phyloP scores from a whole-genome alignment of 306 rosid species.

The Styphnolobium japonicum region DNA sequence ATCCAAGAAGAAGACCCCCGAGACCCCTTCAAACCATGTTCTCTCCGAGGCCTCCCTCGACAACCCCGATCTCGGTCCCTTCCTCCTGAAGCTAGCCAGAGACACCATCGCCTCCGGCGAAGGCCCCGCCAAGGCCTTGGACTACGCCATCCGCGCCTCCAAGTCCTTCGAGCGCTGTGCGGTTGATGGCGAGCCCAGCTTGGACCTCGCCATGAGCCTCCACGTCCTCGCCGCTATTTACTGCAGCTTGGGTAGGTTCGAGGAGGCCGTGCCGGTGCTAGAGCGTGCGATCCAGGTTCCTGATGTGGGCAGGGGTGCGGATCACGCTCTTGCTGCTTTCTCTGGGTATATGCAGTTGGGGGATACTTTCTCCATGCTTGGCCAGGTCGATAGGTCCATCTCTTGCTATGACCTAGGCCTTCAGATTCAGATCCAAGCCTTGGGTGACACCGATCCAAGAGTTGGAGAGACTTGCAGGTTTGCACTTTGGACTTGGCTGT shows the following conservation, averaged over 20 bases:
- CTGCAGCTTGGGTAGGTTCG: slow-evolving; percentile 87
- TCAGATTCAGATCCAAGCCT: slow-evolving; percentile 89
- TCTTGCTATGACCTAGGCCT: slow-evolving; percentile 81
- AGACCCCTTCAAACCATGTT: slow-evolving; percentile 48
- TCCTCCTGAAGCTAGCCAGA: slow-evolving; percentile 83
- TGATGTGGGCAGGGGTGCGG: slow-evolving; percentile 54
- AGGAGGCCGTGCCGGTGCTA: slow-evolving; percentile 91
- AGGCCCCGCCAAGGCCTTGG: slow-evolving; percentile 83
- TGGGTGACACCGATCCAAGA: slow-evolving; percentile 92
- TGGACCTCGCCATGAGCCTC: slow-evolving; percentile 94
- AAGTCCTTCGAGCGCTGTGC: slow-evolving; percentile 95
- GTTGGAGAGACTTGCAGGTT: slow-evolving; percentile 98
- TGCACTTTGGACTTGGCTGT: not conserved
- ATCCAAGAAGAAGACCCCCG: slow-evolving; percentile 66
- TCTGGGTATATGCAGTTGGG: slow-evolving; percentile 97
- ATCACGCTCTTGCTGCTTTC: slow-evolving; percentile 95
- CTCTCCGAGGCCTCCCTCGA: slow-evolving; percentile 74
- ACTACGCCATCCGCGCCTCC: slow-evolving; percentile 80
- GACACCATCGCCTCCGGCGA: slow-evolving; percentile 96
- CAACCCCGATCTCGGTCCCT: slow-evolving; percentile 99
- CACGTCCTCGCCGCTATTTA: slow-evolving; percentile 95
- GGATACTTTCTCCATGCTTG: slow-evolving; percentile 94
- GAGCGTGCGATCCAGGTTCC: slow-evolving; percentile 90
- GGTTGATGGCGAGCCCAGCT: slow-evolving; percentile 70
- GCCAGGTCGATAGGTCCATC: slow-evolving; percentile 81